Evolutionary conservation across 768 basidiomycete species (phyloP), one percentile per base, ranked within the genome.

Genomic region (Panus rudis): DNA sequence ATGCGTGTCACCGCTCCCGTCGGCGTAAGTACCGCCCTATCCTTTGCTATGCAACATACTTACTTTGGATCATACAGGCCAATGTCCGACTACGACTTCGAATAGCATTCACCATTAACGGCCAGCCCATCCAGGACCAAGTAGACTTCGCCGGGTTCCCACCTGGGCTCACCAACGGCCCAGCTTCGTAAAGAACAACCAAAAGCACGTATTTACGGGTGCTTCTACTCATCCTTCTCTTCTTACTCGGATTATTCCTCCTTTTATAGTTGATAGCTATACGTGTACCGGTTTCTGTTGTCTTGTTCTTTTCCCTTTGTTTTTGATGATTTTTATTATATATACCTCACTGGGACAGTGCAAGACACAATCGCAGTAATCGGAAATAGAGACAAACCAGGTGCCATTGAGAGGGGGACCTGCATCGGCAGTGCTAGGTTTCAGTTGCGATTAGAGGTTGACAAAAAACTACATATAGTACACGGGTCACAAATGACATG

Each of bases 81-180:
- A 79, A 76, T 45, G 64, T 99, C 26, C 81, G 92, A 30, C 68
- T 99, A 59, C 77, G 94, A 45, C 63, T 97, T 50, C 80, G 94
- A 46, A 79, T 99, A 65, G 75, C 81, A 14, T 99, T 75, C 64
- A 67, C 71, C n/a, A 63, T 81, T 32, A 75, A 62, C 32, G 89
- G 88, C 2, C 78, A 79, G 56, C 66, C 67, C 23, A 63, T 86
- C 39, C 89, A 92, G 62, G 96, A 99, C 38, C 93, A 97, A 67
- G 81, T 92, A 43, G 93, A 98, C 64, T 98, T 98, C 61, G 61
- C 84, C 17, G 87, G 90, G 2, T 94, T 97, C 63, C 92, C 92
- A 14, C 70, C 81, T 17, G 77, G 78, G 31, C 61, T 88, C 52
- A 88, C 84, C 16, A 72, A 74, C 26, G 65, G 65, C 30, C n/a